Percentiles rank a stretch among this genome's conserved stretches.
Evolutionary conservation across 768 basidiomycete species (phyloP).

Genomic region (Boletus rubescentipes): DNA sequence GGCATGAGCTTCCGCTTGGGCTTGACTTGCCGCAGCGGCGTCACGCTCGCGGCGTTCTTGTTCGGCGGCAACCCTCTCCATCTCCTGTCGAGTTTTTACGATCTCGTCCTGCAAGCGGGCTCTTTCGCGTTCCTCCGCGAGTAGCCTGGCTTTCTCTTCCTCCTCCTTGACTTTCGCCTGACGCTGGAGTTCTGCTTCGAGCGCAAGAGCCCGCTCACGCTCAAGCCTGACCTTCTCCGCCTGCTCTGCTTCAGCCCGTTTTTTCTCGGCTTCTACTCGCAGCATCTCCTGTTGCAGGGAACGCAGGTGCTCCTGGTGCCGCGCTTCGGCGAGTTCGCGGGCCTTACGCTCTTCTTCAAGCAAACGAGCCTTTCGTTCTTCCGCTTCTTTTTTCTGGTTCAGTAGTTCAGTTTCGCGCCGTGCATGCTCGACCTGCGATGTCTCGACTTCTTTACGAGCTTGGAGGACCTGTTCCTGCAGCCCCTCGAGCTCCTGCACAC

Average conservation of each 20-base stretch:
- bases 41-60: slow-evolving; percentile 28
- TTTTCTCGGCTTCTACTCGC: slow-evolving; percentile 24
- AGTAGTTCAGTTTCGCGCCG: slow-evolving; percentile 31
- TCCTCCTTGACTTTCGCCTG: slow-evolving; percentile 25
- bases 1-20: slow-evolving; percentile 28
- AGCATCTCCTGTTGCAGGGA: slow-evolving; percentile 27
- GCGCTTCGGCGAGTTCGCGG: slow-evolving; percentile 27
- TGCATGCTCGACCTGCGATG: slow-evolving; percentile 26
- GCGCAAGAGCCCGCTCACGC: slow-evolving; percentile 30
- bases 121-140: slow-evolving; percentile 30
- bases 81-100: slow-evolving; percentile 24
- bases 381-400: slow-evolving; percentile 24
- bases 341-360: slow-evolving; percentile 33
- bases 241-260: slow-evolving; percentile 24
- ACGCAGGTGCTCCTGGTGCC: slow-evolving; percentile 31
- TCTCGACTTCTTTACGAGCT: slow-evolving; percentile 29
- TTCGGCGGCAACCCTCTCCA: slow-evolving; percentile 24
- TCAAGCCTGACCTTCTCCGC: slow-evolving; percentile 26
- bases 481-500: slow-evolving; percentile 17
- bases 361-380: slow-evolving; percentile 27
- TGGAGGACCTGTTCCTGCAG: slow-evolving; percentile 30
- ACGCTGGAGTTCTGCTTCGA: slow-evolving; percentile 30
- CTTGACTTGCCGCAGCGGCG: slow-evolving; percentile 20
- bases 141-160: slow-evolving; percentile 22
- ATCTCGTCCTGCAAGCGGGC: slow-evolving; percentile 31